phyloP scores from a whole-genome alignment of 1,139 yeast species.

The Candida mesenterica region DNA sequence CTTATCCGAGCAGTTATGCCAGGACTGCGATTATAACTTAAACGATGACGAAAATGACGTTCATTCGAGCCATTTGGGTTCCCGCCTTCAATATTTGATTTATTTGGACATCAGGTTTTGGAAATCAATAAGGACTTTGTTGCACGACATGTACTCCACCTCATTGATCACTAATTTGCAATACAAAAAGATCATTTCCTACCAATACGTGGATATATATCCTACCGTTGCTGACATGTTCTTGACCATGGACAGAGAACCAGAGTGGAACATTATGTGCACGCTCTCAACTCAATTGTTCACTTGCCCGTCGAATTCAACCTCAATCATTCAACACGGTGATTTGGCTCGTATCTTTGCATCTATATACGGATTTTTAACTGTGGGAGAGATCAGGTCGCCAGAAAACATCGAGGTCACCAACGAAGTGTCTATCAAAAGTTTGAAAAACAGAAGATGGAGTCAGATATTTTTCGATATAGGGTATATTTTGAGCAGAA shows the following conservation, averaged over 20 bases:
- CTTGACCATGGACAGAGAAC: constrained; percentile 72
- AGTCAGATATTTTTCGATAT: constrained; percentile 85
- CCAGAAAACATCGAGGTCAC: constrained; percentile 45
- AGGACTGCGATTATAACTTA: constrained; percentile 46
- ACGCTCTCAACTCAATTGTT: constrained; percentile 82
- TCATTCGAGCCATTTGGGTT: constrained; percentile 46
- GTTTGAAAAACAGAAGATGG: constrained; percentile 76
- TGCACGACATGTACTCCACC: constrained; percentile 70
- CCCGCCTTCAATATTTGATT: constrained; percentile 75
- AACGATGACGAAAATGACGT: constrained; percentile 27
- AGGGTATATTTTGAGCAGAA: constrained; percentile 73
- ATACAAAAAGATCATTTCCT: constrained; percentile 61
- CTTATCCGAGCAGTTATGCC: constrained; percentile 39
- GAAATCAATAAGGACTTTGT: constrained; percentile 57
- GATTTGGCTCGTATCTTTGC: constrained; percentile 68
- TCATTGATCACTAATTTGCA: constrained; percentile 65
- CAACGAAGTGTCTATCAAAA: constrained; percentile 41
- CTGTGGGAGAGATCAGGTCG: constrained; percentile 52
- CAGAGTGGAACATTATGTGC: constrained; percentile 75
- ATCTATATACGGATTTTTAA: constrained; percentile 62
- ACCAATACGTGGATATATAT: constrained; percentile 81
- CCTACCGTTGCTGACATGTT: constrained; percentile 76
- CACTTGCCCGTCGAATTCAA: constrained; percentile 78
- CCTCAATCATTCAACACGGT: constrained; percentile 66
- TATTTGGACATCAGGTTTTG: constrained; percentile 71